These are phyloP conservation scores for Fragaria nilgerrensis DNA, from an alignment of 306 rosid genomes.

Conservation along the genomic window DNA sequence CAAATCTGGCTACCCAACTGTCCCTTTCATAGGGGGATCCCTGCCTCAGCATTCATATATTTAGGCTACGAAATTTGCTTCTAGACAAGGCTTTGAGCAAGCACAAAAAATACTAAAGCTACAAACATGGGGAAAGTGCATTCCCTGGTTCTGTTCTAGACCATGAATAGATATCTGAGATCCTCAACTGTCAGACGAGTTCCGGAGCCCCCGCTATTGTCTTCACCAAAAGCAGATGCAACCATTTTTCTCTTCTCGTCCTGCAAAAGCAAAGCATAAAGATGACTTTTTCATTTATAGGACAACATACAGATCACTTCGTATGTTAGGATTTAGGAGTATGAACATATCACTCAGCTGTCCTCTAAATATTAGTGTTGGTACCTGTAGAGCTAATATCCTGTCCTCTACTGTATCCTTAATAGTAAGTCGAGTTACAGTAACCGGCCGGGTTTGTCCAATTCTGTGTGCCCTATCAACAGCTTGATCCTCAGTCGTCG, in stretches of 20 bases:
- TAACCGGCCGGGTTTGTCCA: slow-evolving; percentile 98
- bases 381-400: slow-evolving; percentile 92
- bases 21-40: neutral
- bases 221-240: slow-evolving; percentile 98
- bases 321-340: neutral
- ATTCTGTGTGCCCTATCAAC: slow-evolving; percentile 94
- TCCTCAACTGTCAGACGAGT: slow-evolving; percentile 90
- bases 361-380: neutral
- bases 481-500: slow-evolving; percentile 99
- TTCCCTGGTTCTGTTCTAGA: slow-evolving; percentile 31
- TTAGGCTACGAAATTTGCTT: neutral
- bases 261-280: slow-evolving; percentile 45
- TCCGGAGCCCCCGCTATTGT: slow-evolving; percentile 63
- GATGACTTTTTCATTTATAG: neutral
- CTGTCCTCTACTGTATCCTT: slow-evolving; percentile 93
- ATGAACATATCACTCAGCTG: neutral
- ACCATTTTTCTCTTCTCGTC: slow-evolving; percentile 97
- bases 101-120: slow-evolving; percentile 17
- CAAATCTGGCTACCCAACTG: slow-evolving; percentile 11
- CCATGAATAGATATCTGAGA: slow-evolving; percentile 93
- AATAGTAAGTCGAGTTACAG: slow-evolving; percentile 83
- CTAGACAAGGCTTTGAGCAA: slow-evolving; percentile 16
- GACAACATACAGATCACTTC: neutral
- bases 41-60: neutral
- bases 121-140: neutral